A percentile compares a stretch with the other conserved stretches of the same genome.
Evolutionary conservation across 495 filamentous ascomycete genomes (phyloP).

Genomic region (Clavariopsis aquatica): DNA sequence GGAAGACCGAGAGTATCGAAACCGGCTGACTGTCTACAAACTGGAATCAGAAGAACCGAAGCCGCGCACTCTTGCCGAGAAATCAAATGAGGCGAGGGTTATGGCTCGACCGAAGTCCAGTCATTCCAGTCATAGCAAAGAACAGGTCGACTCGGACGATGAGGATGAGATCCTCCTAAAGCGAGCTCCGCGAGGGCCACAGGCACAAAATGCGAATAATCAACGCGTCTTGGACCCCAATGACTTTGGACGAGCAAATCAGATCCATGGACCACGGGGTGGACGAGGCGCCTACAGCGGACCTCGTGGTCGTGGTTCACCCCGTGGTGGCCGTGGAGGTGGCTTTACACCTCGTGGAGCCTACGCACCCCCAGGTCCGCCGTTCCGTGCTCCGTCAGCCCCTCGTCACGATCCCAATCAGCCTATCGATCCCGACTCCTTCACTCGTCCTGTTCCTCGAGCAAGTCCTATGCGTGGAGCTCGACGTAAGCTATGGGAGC

Average conservation of each 20-base stretch:
- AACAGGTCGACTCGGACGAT: conserved; percentile 55
- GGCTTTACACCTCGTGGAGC: conserved; percentile 26
- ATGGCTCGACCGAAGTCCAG: conserved; percentile 44
- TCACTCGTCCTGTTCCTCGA: conserved; percentile 46
- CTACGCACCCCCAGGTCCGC: conserved; percentile 25
- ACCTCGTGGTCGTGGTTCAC: conserved; percentile 23
- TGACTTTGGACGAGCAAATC: conserved; percentile 41
- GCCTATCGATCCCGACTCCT: conserved; percentile 60
- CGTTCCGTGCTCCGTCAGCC: conserved; percentile 24
- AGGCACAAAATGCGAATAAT: conserved; percentile 36
- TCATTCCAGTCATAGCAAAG: conserved; percentile 34
- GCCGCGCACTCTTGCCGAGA: neutral
- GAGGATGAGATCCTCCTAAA: conserved; percentile 60
- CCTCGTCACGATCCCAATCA: conserved; percentile 48
- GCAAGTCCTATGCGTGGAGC: conserved; percentile 26
- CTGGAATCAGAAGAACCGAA: conserved; percentile 48
- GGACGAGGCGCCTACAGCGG: conserved; percentile 27
- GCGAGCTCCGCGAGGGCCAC: conserved; percentile 44
- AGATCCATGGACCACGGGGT: conserved; percentile 11
- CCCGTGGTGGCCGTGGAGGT: conserved; percentile 30
- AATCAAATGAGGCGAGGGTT: conserved; percentile 30
- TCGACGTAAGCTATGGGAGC: conserved; percentile 38
- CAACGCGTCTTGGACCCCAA: conserved; percentile 45
- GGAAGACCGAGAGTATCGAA: conserved; percentile 62
- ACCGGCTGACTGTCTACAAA: conserved; percentile 52